Base-by-base conservation (phyloP, 2,329 filamentous ascomycete species). In the Epichloe scottii region DNA sequence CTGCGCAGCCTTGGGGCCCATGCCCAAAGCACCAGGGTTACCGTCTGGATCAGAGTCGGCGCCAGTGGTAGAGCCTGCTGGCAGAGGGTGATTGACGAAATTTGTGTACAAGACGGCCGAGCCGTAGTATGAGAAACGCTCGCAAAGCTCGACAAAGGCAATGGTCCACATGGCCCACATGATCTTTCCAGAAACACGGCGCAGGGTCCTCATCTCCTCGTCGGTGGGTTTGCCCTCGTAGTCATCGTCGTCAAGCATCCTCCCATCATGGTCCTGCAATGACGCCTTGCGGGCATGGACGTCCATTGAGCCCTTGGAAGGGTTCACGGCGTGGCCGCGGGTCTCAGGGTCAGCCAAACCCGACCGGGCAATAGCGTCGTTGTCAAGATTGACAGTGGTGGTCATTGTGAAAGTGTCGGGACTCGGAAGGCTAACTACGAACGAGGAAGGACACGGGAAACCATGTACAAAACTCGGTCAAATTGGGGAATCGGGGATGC, bases 51-150 rank as follows among this genome's bases (percentile, higher is more conserved):
- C 60, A 15, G 62, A 53, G 38, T 65, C 67, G 39, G 75, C 72
- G 53, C 80, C 81, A 0, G 78, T 79, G 21, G 59, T 72, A 5
- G 78, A 82, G 15, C 72, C 73, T 0, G 55, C 49, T 1, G 81
- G 80, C 30, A 83, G 66, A 34, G 71, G 68, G 48, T 75, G 71
- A 57, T 78, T 76, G 59, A 84, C 75, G 60, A 80, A 84, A 66
- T 84, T 84, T 62, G 78, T 79, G 77, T 83, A 86, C 33, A 87
- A 72, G 34, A 82, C 75, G 42, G 79, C 76, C 4, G 81, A 82
- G 50, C 85, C 85, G 61, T 89, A 88, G 76, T 87, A 89, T 14
- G 81, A 84, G 68, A 87, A 87, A 46, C 85, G 81, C 69, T 89
- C 85, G 68, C 82, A 86, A 51, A 87, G 70, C 67, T 89, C 85